These are phyloP conservation scores for Elsinoe perseae DNA, from an alignment of 2,329 filamentous ascomycete genomes.

Conservation along the genomic window DNA sequence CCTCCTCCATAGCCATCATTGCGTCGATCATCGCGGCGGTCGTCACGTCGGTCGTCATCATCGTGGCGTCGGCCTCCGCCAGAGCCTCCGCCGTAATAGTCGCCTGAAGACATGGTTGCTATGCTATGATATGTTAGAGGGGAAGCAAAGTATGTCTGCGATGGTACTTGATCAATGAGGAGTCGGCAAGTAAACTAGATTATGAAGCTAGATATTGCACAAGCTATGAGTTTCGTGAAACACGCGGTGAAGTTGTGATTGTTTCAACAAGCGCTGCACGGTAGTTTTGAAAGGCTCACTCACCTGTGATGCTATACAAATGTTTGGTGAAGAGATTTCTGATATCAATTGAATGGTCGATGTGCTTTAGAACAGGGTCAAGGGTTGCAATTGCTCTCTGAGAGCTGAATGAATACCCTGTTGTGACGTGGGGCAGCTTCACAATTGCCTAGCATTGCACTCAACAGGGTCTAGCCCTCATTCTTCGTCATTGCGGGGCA, in stretches of 20 bases:
- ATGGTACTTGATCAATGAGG: too few species aligned
- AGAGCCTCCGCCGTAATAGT: conserved; percentile 22
- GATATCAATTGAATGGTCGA: neutral
- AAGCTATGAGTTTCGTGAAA: neutral
- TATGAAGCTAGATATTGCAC: neutral
- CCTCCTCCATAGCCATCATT: conserved; percentile 19
- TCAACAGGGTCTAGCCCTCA: neutral
- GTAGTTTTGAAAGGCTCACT: neutral
- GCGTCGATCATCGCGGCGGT: conserved; percentile 7
- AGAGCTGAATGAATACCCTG: neutral
- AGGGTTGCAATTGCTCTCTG: neutral
- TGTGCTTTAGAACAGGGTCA: neutral
- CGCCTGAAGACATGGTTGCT: conserved; percentile 29
- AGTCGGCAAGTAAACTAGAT: too few species aligned
- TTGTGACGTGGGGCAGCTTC: conserved; percentile 5
- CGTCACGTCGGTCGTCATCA: conserved; percentile 17
- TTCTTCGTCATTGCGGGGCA: neutral
- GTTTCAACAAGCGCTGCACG: neutral
- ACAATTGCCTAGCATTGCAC: neutral
- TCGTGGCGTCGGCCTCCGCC: conserved; percentile 1
- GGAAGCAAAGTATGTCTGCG: neutral
- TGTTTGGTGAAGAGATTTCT: neutral
- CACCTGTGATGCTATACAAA: neutral
- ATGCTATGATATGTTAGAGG: neutral
- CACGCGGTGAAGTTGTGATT: neutral